Evolutionary conservation across 176 grass and related monocot species (phyloP), one percentile per base, ranked within the genome.

Genomic region (Thalia dealbata): DNA sequence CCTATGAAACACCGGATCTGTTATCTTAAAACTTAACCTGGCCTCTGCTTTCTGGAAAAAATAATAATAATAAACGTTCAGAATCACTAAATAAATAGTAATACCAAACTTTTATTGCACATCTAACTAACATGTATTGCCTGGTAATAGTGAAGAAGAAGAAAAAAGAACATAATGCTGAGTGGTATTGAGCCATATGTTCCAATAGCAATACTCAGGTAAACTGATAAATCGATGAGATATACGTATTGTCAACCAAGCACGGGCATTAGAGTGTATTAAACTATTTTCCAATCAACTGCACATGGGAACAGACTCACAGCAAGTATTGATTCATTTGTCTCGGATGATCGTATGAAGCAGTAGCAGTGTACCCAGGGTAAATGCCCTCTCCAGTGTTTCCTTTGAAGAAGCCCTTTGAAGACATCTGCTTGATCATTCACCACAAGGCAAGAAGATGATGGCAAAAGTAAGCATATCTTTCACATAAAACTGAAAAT

Each of bases 341-440:
- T 77, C 91, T 99, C 88, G 83, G 50, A 85, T 76, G 90, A 80
- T 79, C 87, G 83, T 45, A 99, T 93, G 85, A 91, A 93, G 77
- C 87, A 93, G 55, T 99, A 99, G 73, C 87, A 93, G 56, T 99
- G 90, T 50, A 99, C 88, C 89, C 87, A 91, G 70, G 87, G 95
- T 58, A 91, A 78, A 79, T 78, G 63, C 18, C 95, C 87, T 64
- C 68, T 88, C 95, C 95, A 99, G 66, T 73, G 76, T 81, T 81
- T 87, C 81, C 86, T 93, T 61, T 83, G 74, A 72, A 99, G 0
- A 75, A 99, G 95, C 28, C 81, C 83, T 58, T 76, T 69, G 42
- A 93, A 93, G 83, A 88, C 84, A 86, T 86, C 84, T 86, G 75
- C 38, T 13, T 71, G 22, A 73, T 66, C 44, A 81, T 64, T 43